phyloP scores from a whole-genome alignment of 306 rosid genomes.

The Quillaja saponaria region DNA sequence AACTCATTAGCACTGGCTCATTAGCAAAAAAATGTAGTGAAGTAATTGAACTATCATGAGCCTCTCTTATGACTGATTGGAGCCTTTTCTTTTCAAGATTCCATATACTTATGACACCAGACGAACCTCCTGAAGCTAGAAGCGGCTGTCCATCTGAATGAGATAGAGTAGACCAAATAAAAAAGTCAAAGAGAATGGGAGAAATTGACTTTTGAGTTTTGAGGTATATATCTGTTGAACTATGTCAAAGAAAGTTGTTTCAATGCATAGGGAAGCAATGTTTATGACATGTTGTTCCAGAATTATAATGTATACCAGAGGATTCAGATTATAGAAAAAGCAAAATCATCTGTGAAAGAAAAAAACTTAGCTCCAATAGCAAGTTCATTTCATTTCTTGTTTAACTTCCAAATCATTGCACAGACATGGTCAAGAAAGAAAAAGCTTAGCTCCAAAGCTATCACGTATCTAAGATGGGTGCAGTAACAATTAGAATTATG shows the following conservation, averaged over 20 bases:
- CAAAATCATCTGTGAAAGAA: too few species aligned
- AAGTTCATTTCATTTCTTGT: too few species aligned
- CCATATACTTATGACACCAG: constrained; percentile 97
- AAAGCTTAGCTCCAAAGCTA: not conserved
- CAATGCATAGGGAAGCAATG: too few species aligned
- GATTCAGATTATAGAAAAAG: too few species aligned
- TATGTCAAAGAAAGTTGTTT: too few species aligned
- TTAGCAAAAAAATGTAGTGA: constrained; percentile 88
- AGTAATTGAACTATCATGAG: constrained; percentile 72
- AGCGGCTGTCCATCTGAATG: constrained; percentile 87
- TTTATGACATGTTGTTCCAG: too few species aligned
- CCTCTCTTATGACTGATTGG: constrained; percentile 86
- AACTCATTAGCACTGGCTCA: constrained; percentile 91
- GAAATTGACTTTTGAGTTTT: not conserved
- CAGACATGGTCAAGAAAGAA: too few species aligned
- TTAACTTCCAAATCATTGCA: too few species aligned
- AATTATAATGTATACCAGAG: too few species aligned
- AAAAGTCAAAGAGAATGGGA: not conserved
- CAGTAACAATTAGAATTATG: not conserved
- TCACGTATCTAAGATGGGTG: constrained; percentile 1
- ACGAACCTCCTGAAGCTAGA: constrained; percentile 97
- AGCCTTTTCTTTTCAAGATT: constrained; percentile 94
- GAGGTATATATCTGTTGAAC: not conserved
- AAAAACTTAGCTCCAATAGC: too few species aligned
- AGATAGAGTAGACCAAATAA: constrained; percentile 13